Evolutionary conservation across 164 flowering plant species (phyloP).

Genomic region (Liriodendron chinense): DNA sequence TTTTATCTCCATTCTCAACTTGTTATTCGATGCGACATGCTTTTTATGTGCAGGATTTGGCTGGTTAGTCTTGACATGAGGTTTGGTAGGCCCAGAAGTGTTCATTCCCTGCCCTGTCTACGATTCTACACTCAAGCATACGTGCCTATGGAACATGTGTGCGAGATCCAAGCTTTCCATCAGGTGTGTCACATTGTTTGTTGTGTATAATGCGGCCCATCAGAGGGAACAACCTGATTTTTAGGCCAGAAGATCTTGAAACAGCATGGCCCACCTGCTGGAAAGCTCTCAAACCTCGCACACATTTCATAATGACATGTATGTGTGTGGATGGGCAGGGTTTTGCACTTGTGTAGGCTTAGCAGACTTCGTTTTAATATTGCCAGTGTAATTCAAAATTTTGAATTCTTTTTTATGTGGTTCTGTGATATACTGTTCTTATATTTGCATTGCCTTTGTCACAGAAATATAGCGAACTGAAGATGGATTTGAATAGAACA

Average conservation of each 20-base stretch:
- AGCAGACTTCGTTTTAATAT: not conserved
- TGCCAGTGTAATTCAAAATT: not conserved
- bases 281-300: not conserved
- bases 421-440: not conserved
- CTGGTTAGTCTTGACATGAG: not conserved
- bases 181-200: too few relatives aligned
- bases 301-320: not conserved
- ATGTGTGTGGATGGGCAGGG: not conserved
- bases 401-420: not conserved
- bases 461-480: conserved; percentile 82
- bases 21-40: not conserved
- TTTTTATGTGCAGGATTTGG: not conserved
- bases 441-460: not conserved
- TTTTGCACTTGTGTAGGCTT: not conserved
- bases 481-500: conserved; percentile 70
- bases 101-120: too few relatives aligned
- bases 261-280: not conserved
- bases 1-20: not conserved
- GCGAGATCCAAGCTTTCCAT: too few relatives aligned
- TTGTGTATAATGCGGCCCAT: too few relatives aligned
- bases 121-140: too few relatives aligned
- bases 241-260: not conserved
- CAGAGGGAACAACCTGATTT: not conserved
- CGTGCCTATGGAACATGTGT: too few relatives aligned
- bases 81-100: too few relatives aligned